These are phyloP conservation scores for Colletotrichum higginsianum DNA, from an alignment of 2,329 filamentous ascomycete genomes.

Conservation along the genomic window DNA sequence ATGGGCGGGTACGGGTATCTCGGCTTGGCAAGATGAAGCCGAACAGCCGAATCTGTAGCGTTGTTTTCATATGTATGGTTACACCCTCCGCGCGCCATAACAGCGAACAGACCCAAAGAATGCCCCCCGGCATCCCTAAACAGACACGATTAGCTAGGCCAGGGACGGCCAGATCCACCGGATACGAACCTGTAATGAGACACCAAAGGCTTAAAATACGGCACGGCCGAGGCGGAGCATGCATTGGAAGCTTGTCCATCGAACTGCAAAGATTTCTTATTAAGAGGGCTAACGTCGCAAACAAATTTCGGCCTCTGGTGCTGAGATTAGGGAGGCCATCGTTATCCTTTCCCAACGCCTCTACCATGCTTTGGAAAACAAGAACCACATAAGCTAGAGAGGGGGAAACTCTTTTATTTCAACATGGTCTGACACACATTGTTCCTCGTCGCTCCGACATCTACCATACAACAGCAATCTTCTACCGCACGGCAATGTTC, in stretches of 20 bases:
- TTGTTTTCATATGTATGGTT: no score
- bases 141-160: not conserved
- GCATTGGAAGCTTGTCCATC: not conserved
- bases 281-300: constrained; percentile 27
- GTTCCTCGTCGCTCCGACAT: not conserved
- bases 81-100: not conserved
- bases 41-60: not conserved
- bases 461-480: not conserved
- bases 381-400: not conserved
- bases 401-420: not conserved
- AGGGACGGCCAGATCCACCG: not conserved
- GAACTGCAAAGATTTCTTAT: constrained; percentile 23
- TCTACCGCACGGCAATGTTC: constrained; percentile 40
- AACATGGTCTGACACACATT: constrained; percentile 16
- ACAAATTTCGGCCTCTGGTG: constrained; percentile 3
- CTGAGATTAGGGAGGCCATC: constrained; percentile 9
- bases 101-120: not conserved
- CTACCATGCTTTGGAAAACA: constrained; percentile 33
- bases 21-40: constrained; percentile 15
- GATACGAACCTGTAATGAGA: not conserved
- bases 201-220: not conserved
- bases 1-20: constrained; percentile 17
- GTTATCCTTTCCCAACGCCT: constrained; percentile 35
- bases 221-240: not conserved
- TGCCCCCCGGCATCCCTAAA: not conserved